A percentile compares a stretch with the other conserved stretches of the same genome.
Conservation (phyloP, 352 stramenopile genomes). For the Phytophthora uliginosa region DNA sequence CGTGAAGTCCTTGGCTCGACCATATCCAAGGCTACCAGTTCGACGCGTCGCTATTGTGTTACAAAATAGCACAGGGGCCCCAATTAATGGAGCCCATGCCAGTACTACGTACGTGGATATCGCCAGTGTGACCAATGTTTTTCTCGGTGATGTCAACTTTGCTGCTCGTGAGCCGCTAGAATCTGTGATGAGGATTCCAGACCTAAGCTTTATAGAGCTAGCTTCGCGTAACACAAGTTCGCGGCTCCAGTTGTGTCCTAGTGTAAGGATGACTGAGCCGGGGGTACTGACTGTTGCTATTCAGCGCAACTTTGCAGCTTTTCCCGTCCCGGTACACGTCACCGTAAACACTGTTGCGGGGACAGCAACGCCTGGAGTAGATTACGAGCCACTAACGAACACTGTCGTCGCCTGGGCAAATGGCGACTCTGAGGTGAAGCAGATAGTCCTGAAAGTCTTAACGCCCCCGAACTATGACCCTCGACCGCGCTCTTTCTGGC, state of each 20-base stretch:
- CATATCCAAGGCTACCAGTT: conserved; percentile 37
- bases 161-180: conserved; percentile 40
- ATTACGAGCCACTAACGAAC: conserved; percentile 52
- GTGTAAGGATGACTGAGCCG: conserved; percentile 41
- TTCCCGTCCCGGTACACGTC: conserved; percentile 37
- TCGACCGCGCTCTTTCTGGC: conserved; percentile 47
- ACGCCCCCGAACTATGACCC: conserved; percentile 50
- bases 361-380: conserved; percentile 61
- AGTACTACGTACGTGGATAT: conserved; percentile 58
- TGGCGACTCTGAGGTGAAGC: conserved; percentile 45
- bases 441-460: conserved; percentile 53
- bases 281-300: conserved; percentile 56
- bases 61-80: conserved; percentile 31
- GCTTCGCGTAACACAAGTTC: conserved; percentile 63
- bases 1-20: conserved; percentile 45
- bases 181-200: conserved; percentile 43
- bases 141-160: conserved; percentile 67
- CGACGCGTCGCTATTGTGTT: conserved; percentile 55
- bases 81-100: conserved; percentile 36
- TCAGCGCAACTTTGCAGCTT: conserved; percentile 58
- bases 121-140: conserved; percentile 46
- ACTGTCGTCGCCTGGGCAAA: conserved; percentile 46
- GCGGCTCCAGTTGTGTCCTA: conserved; percentile 56
- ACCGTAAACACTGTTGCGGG: conserved; percentile 50
- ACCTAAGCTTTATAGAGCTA: conserved; percentile 61